phyloP scores from a whole-genome alignment of 352 stramenopile species.

The Peronospora belbahrii region DNA sequence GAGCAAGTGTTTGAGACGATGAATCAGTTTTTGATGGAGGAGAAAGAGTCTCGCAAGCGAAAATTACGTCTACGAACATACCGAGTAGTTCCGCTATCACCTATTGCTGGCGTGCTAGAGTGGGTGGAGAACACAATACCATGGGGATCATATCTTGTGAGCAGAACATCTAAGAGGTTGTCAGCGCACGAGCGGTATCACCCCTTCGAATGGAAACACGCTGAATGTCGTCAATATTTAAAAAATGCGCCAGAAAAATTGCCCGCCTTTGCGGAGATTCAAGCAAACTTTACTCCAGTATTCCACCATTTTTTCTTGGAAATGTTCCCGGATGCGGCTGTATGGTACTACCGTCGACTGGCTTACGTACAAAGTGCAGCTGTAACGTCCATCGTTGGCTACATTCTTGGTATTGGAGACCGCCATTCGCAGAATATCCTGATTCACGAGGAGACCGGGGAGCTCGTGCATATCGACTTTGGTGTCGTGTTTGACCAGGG shows the following conservation, averaged over 20 bases:
- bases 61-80: conserved; percentile 94
- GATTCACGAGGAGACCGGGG: conserved; percentile 93
- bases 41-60: conserved; percentile 48
- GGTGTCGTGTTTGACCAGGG: conserved; percentile 99
- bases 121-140: conserved; percentile 96
- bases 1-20: conserved; percentile 87
- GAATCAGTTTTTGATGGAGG: conserved; percentile 80
- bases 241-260: conserved; percentile 76
- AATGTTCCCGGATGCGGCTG: conserved; percentile 89
- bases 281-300: conserved; percentile 92
- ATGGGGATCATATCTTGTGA: conserved; percentile 90
- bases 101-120: conserved; percentile 94
- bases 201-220: conserved; percentile 89
- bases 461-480: conserved; percentile 99
- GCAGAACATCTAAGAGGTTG: conserved; percentile 32
- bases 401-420: conserved; percentile 96
- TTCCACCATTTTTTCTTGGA: conserved; percentile 98
- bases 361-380: conserved; percentile 94
- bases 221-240: conserved; percentile 67
- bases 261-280: conserved; percentile 85
- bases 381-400: conserved; percentile 96
- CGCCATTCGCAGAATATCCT: conserved; percentile 98
- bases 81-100: conserved; percentile 88
- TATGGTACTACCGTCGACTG: conserved; percentile 91
- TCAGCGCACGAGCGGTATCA: conserved; percentile 93